Percentiles rank a stretch among this genome's conserved stretches.
Conservation (phyloP, 495 filamentous ascomycete genomes). For the Penicillium malachiteum region DNA sequence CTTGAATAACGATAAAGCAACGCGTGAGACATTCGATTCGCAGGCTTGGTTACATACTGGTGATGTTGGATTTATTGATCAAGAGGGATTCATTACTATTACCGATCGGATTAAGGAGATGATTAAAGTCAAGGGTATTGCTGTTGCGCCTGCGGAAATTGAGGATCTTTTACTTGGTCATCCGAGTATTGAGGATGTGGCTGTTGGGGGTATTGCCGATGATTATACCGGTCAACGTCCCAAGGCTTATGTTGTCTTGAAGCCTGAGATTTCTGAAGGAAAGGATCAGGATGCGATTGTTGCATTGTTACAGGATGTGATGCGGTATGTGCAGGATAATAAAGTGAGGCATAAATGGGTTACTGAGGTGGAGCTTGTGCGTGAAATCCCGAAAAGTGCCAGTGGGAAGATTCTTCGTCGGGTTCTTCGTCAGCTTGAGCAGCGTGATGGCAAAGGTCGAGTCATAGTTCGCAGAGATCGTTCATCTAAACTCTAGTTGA, state of each 20-base stretch:
- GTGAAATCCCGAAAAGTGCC: conserved; percentile 65
- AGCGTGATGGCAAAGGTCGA: conserved; percentile 36
- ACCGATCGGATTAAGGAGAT: conserved; percentile 72
- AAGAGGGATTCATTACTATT: conserved; percentile 57
- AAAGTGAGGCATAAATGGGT: conserved; percentile 68
- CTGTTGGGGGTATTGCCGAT: conserved; percentile 58
- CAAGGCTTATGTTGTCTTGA: conserved; percentile 62
- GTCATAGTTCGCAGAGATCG: conserved; percentile 3
- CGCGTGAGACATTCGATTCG: conserved; percentile 56
- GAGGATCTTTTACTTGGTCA: conserved; percentile 63
- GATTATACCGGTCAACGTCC: conserved; percentile 62
- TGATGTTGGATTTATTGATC: conserved; percentile 60
- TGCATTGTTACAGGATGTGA: conserved; percentile 40
- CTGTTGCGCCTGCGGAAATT: conserved; percentile 68
- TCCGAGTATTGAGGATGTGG: conserved; percentile 56
- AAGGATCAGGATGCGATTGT: conserved; percentile 22
- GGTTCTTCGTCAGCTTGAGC: conserved; percentile 47
- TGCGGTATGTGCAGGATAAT: conserved; percentile 57
- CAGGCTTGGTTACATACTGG: conserved; percentile 67
- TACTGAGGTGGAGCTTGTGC: conserved; percentile 61
- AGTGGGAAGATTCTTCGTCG: conserved; percentile 67
- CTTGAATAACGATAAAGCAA: conserved; percentile 53
- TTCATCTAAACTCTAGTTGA: too few relatives aligned
- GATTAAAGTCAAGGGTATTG: conserved; percentile 74
- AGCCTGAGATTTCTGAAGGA: conserved; percentile 19